Evolutionary conservation across 108 stramenopile genomes (phyloP).

Genomic region (Pinguiococcus pyrenoidosus): DNA sequence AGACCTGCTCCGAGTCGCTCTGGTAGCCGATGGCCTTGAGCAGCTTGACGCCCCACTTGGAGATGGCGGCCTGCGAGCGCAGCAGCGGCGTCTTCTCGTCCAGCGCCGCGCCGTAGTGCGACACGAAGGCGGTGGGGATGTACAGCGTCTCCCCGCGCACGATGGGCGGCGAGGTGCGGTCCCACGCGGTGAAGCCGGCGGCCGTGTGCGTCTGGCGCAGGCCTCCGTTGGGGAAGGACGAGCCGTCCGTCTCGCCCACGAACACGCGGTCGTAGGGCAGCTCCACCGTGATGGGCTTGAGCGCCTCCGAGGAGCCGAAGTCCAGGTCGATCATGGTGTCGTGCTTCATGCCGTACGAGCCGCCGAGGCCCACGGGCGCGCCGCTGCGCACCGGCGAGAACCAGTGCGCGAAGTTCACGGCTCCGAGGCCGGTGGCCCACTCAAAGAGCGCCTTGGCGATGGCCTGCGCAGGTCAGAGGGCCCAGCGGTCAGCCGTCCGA

Average conservation of each 20-base stretch:
- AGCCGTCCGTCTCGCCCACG: slow-evolving; percentile 61
- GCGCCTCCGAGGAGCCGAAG: not conserved
- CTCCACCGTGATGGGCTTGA: not conserved
- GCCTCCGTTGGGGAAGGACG: slow-evolving; percentile 85
- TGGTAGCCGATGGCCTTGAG: slow-evolving; percentile 53
- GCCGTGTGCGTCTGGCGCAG: slow-evolving; percentile 81
- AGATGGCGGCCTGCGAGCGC: slow-evolving; percentile 67
- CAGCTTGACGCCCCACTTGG: slow-evolving; percentile 63
- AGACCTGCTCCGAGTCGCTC: slow-evolving; percentile 32
- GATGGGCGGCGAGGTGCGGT: slow-evolving; percentile 73
- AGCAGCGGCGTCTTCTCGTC: slow-evolving; percentile 93
- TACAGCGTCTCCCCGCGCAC: slow-evolving; percentile 81
- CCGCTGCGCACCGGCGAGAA: slow-evolving; percentile 14
- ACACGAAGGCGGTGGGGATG: slow-evolving; percentile 72
- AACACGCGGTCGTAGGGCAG: not conserved
- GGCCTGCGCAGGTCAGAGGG: too few species aligned
- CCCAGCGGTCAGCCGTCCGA: too few species aligned
- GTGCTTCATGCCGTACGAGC: not conserved
- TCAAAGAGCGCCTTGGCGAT: slow-evolving; percentile 3
- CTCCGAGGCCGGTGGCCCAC: slow-evolving; percentile 12
- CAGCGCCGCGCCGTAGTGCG: slow-evolving; percentile 76
- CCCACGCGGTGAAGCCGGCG: slow-evolving; percentile 75
- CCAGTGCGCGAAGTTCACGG: slow-evolving; percentile 26
- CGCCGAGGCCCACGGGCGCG: not conserved
- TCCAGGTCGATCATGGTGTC: not conserved